A percentile compares a stretch with the other conserved stretches of the same genome.
Conservation (phyloP, 768 basidiomycete species). For the Pleurotus pulmonarius region DNA sequence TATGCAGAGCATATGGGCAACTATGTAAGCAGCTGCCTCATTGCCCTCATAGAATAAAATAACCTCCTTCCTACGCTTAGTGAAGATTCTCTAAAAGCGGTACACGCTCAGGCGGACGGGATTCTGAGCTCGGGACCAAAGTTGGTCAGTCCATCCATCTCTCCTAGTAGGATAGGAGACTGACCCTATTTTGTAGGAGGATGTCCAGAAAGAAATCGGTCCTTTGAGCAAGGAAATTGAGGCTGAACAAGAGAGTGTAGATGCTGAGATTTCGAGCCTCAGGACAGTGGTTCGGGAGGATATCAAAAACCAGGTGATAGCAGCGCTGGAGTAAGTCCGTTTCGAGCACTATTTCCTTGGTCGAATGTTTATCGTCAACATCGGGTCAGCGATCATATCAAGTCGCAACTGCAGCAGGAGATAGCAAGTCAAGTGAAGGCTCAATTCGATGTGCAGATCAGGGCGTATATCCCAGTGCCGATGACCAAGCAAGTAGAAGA, state of each 20-base stretch:
- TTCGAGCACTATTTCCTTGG: not conserved
- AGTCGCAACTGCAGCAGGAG: conserved; percentile 35
- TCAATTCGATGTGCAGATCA: conserved; percentile 47
- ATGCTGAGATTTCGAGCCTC: not conserved
- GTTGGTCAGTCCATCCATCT: not conserved
- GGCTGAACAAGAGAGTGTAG: not conserved
- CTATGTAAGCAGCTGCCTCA: not conserved
- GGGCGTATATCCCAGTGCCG: conserved; percentile 42
- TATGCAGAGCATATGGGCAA: not conserved
- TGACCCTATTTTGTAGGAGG: not conserved
- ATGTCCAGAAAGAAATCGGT: conserved; percentile 13
- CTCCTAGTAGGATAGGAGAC: too few relatives aligned
- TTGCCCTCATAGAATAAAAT: not conserved
- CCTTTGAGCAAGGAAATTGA: conserved; percentile 10
- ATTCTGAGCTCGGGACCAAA: not conserved
- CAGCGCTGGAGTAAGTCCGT: conserved; percentile 27
- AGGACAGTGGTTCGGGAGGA: conserved; percentile 20
- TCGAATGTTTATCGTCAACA: not conserved
- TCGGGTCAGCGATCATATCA: conserved; percentile 27
- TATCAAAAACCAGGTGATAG: conserved; percentile 17
- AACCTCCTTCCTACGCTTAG: not conserved
- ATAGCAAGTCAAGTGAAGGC: conserved; percentile 38
- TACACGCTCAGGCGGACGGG: not conserved
- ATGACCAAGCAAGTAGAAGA: conserved; percentile 41
- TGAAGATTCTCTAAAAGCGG: not conserved